Evolutionary conservation across 352 stramenopile species (phyloP), one percentile per base, ranked within the genome.

Genomic region (Phytophthora pseudosyringae): DNA sequence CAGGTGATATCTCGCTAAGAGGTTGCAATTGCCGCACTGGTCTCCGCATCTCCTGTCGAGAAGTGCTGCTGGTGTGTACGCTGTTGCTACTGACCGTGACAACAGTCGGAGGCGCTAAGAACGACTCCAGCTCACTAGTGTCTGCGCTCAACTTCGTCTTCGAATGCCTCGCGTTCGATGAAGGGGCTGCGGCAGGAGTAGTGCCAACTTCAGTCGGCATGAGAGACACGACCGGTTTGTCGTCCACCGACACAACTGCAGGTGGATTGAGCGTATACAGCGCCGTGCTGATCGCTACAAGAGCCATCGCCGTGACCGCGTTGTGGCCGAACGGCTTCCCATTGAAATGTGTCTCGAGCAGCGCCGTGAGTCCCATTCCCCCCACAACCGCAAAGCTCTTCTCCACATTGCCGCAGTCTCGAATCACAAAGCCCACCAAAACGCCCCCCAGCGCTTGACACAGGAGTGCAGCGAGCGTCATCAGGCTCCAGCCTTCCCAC

Each of bases 321-420:
- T 82, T 73, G 35, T 73, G 46, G 5, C 84, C 81, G 40, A 94
- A 91, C 0, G 82, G 82, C 49, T 91, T 94, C 26, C 68, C 72
- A 60, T 92, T 92, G 63, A 81, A 86, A 50, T 82, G 58, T 21
- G 73, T 84, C 69, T 94, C 82, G 25, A 91, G 58, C 38, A 86
- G 49, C 18, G 87, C 87, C 13, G 85, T 93, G 51, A 94, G 87
- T 55, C 90, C 79, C 77, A 94, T 92, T 12, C 87, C 87, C 18
- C 80, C 71, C 32, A 95, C 87, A 13, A 94, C 87, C 0, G 83
- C 83, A 57, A 95, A 94, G 64, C 75, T 90, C 68, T 94, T 93
- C 50, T 93, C 81, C 18, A 95, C 84, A 63, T 93, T 94, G 7
- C 87, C 87, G 36, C 83, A 92, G 71, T 93, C 78, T 69, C 91